phyloP scores from a whole-genome alignment of 1,139 yeast genomes.

The Suhomyces maxii region DNA sequence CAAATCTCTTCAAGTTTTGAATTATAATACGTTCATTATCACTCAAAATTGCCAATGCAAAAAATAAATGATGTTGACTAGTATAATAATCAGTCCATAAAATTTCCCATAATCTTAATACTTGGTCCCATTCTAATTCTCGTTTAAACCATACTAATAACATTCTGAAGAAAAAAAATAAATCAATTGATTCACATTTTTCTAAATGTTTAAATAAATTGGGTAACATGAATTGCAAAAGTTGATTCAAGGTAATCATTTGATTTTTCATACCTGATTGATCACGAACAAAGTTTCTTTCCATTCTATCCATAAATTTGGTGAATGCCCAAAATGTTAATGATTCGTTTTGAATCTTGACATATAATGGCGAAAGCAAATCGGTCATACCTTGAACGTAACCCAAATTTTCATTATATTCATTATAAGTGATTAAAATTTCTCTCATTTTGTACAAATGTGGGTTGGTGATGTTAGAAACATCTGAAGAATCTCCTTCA shows the following conservation, averaged over 20 bases:
- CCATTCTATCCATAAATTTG: constrained; percentile 92
- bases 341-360: constrained; percentile 72
- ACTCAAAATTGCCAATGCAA: constrained; percentile 84
- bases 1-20: constrained; percentile 73
- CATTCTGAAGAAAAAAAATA: constrained; percentile 95
- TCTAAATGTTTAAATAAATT: constrained; percentile 77
- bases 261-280: constrained; percentile 93
- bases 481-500: constrained; percentile 48
- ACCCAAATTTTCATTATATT: constrained; percentile 79
- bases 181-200: constrained; percentile 82
- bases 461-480: constrained; percentile 57
- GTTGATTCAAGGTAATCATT: constrained; percentile 76
- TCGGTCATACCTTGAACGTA: constrained; percentile 99
- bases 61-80: constrained; percentile 82
- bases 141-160: constrained; percentile 92
- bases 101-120: constrained; percentile 83
- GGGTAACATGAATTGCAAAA: constrained; percentile 88
- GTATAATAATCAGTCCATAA: constrained; percentile 86
- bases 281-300: constrained; percentile 85
- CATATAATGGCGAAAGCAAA: constrained; percentile 82
- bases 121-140: constrained; percentile 81
- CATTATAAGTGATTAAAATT: constrained; percentile 82
- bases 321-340: constrained; percentile 87
- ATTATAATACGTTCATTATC: constrained; percentile 80
- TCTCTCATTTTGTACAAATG: constrained; percentile 74